Evolutionary conservation across 495 filamentous ascomycete species (phyloP).

Genomic region (Xylaria scruposa): DNA sequence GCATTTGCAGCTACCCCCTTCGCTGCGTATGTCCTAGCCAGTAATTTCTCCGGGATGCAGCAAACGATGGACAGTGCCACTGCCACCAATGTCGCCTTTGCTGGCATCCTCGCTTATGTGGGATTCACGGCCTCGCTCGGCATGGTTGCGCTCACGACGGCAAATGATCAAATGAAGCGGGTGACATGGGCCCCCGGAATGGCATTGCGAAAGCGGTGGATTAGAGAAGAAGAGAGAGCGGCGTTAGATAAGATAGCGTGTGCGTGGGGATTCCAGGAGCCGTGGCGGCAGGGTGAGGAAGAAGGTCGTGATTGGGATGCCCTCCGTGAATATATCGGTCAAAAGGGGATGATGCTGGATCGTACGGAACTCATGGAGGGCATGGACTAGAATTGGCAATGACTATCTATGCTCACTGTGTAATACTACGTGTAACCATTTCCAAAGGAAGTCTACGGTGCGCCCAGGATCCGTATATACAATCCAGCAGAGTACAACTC

Average conservation of each 20-base stretch:
- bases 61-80: constrained; percentile 71
- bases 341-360: constrained; percentile 89
- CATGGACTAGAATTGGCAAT: constrained; percentile 66
- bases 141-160: constrained; percentile 79
- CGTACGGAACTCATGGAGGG: constrained; percentile 86
- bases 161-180: constrained; percentile 93
- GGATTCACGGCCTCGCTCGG: constrained; percentile 79
- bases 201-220: constrained; percentile 83
- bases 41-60: constrained; percentile 64
- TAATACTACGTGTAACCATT: constrained; percentile 9
- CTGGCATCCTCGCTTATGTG: constrained; percentile 81
- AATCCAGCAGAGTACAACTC: background rate
- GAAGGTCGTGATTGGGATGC: constrained; percentile 87
- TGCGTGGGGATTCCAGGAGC: constrained; percentile 88
- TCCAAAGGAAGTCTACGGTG: background rate
- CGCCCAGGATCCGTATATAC: background rate
- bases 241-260: constrained; percentile 84
- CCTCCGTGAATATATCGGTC: constrained; percentile 77
- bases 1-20: constrained; percentile 64
- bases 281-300: constrained; percentile 82
- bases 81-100: constrained; percentile 80
- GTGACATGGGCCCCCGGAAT: constrained; percentile 86
- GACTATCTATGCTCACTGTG: background rate
- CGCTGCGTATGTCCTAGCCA: constrained; percentile 72
- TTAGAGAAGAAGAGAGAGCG: constrained; percentile 90